Conservation (phyloP, 148 eudicot species). For the Nepenthes gracilis region DNA sequence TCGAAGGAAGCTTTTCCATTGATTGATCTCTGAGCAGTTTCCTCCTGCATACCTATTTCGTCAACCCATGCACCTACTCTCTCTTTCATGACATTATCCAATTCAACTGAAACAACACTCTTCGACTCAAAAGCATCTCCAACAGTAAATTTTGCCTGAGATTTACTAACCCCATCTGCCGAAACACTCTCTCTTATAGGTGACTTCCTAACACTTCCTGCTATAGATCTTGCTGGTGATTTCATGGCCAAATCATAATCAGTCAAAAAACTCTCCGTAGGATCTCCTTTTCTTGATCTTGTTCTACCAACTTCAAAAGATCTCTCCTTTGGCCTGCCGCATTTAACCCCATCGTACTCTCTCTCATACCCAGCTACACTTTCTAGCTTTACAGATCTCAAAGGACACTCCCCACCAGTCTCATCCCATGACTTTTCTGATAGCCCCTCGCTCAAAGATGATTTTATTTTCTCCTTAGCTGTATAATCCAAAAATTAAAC, state of each 20-base stretch:
- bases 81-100: constrained; percentile 5
- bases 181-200: constrained; percentile 8
- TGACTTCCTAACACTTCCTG: constrained; percentile 8
- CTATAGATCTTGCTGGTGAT: constrained; percentile 14
- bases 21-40: constrained; percentile 1
- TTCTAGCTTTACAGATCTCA: constrained; percentile 6
- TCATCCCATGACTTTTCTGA: constrained; percentile 24
- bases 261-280: too few relatives aligned
- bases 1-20: constrained; percentile 16
- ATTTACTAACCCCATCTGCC: constrained; percentile 8
- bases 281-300: constrained; percentile 15
- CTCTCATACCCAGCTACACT: constrained; percentile 8
- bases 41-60: constrained; percentile 7
- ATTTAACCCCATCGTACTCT: constrained; percentile 12
- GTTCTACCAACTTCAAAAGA: not conserved
- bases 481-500: constrained; percentile 10
- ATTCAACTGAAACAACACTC: constrained; percentile 7
- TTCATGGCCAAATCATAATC: not conserved
- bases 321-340: constrained; percentile 11
- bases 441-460: constrained; percentile 18
- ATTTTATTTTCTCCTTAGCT: constrained; percentile 33
- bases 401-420: constrained; percentile 15
- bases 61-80: constrained; percentile 1
- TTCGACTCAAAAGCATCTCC: constrained; percentile 8
- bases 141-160: constrained; percentile 9